Percentiles rank a stretch among this genome's conserved stretches.
phyloP scores from a whole-genome alignment of 2,329 filamentous ascomycete species.

The Chrysoporthe deuterocubensis region DNA sequence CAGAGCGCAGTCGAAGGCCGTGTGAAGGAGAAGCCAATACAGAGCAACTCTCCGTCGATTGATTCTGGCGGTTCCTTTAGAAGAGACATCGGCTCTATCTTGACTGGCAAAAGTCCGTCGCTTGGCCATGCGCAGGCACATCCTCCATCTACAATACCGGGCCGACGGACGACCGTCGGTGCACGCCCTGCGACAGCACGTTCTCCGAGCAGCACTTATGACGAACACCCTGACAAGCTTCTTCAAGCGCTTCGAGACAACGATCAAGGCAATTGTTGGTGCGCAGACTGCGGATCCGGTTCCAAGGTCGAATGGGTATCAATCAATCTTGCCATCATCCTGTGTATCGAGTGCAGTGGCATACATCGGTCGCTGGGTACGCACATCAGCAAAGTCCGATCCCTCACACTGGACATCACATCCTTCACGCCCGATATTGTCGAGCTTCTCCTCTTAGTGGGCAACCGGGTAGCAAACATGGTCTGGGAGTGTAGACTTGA shows the following conservation, averaged over 20 bases:
- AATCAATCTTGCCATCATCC: slow-evolving; percentile 92
- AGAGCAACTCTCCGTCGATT: slow-evolving; percentile 46
- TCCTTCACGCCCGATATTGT: slow-evolving; percentile 98
- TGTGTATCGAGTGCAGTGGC: slow-evolving; percentile 97
- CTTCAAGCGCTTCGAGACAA: slow-evolving; percentile 85
- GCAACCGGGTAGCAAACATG: slow-evolving; percentile 95
- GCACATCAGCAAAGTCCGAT: slow-evolving; percentile 96
- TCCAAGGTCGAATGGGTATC: slow-evolving; percentile 98
- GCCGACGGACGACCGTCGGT: slow-evolving; percentile 87
- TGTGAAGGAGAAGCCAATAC: slow-evolving; percentile 56
- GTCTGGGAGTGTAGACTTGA: slow-evolving; percentile 92
- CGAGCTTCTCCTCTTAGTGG: slow-evolving; percentile 86
- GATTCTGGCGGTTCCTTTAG: slow-evolving; percentile 59
- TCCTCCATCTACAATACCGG: slow-evolving; percentile 63
- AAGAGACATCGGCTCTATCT: slow-evolving; percentile 87
- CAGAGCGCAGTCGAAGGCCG: slow-evolving; percentile 93
- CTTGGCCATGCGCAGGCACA: slow-evolving; percentile 56
- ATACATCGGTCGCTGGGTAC: slow-evolving; percentile 96
- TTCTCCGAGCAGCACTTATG: slow-evolving; percentile 65
- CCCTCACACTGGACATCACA: slow-evolving; percentile 90
- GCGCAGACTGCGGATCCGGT: slow-evolving; percentile 90
- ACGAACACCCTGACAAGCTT: slow-evolving; percentile 83
- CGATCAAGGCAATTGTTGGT: slow-evolving; percentile 91
- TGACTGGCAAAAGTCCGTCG: slow-evolving; percentile 89
- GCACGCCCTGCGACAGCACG: slow-evolving; percentile 72